phyloP scores from a whole-genome alignment of 768 basidiomycete species.

The Mycena pura region DNA sequence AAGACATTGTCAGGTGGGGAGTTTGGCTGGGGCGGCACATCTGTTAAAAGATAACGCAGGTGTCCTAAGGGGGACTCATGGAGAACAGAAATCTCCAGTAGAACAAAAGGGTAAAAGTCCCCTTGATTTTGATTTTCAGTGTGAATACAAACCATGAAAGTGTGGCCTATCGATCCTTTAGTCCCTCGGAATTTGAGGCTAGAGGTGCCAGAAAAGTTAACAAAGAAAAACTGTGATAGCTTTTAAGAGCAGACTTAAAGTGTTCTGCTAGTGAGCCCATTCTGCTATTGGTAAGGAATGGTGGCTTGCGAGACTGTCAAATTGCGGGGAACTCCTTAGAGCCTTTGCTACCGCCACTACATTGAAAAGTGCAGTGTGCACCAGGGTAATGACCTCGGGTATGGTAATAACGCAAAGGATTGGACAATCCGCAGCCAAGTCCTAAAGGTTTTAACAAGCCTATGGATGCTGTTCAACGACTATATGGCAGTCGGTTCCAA shows the following conservation, averaged over 20 bases:
- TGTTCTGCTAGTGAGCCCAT: conserved; percentile 12
- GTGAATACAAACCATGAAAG: conserved; percentile 84
- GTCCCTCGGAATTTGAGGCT: conserved; percentile 80
- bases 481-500: too few species aligned
- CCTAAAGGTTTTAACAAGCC: too few species aligned
- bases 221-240: background rate
- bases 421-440: too few species aligned
- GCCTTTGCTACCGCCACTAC: background rate
- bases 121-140: conserved; percentile 86
- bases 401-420: too few species aligned
- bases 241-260: conserved; percentile 28
- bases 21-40: conserved; percentile 85
- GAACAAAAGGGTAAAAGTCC: conserved; percentile 83
- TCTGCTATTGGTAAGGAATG: background rate
- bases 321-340: conserved; percentile 16
- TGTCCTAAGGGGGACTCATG: conserved; percentile 81
- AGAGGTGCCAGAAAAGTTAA: conserved; percentile 83
- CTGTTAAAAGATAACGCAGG: conserved; percentile 83
- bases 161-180: conserved; percentile 86
- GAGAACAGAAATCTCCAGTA: conserved; percentile 83
- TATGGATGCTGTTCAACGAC: too few species aligned
- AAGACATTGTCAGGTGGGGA: conserved; percentile 84
- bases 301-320: conserved; percentile 2
- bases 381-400: too few species aligned
- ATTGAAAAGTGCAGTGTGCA: too few species aligned